A percentile compares a stretch with the other conserved stretches of the same genome.
These are phyloP conservation scores for Komagataella pastoris DNA, from an alignment of 805 yeast species.

Conservation along the genomic window DNA sequence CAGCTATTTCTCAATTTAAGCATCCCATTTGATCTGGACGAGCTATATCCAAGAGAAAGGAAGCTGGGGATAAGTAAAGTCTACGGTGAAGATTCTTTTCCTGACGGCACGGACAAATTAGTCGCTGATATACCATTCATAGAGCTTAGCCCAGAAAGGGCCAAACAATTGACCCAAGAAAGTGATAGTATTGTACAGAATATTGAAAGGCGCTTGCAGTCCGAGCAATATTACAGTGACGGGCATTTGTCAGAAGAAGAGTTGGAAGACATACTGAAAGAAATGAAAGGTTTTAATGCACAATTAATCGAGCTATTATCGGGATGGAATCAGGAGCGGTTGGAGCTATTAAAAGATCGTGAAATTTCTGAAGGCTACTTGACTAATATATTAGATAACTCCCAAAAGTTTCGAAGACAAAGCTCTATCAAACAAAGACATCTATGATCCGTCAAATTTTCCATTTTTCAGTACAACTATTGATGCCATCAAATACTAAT, in stretches of 20 bases:
- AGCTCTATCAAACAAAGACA: not conserved
- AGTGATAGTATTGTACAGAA: constrained; percentile 11
- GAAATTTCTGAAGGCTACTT: constrained; percentile 76
- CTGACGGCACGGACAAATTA: constrained; percentile 1
- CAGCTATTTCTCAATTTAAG: constrained; percentile 53
- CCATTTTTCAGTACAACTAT: constrained; percentile 27
- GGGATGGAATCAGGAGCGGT: constrained; percentile 39
- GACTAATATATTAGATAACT: constrained; percentile 81
- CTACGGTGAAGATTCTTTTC: constrained; percentile 2
- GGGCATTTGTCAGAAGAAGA: constrained; percentile 19
- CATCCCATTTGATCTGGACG: constrained; percentile 62
- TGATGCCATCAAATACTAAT: constrained; percentile 61
- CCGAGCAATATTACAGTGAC: constrained; percentile 10
- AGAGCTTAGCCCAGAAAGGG: constrained; percentile 15
- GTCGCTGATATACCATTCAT: constrained; percentile 4
- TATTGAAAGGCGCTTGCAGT: constrained; percentile 11
- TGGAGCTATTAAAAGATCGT: constrained; percentile 46
- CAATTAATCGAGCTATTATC: constrained; percentile 17
- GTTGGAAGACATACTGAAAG: constrained; percentile 22
- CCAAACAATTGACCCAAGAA: constrained; percentile 10
- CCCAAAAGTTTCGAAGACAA: constrained; percentile 58
- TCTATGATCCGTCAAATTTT: constrained; percentile 4
- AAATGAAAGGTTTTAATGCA: constrained; percentile 22
- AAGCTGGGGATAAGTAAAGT: not conserved
- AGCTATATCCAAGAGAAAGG: constrained; percentile 20